Percentiles rank a stretch among this genome's conserved stretches.
phyloP scores from a whole-genome alignment of 2,329 filamentous ascomycete species.

The Cladosporium phlei region DNA sequence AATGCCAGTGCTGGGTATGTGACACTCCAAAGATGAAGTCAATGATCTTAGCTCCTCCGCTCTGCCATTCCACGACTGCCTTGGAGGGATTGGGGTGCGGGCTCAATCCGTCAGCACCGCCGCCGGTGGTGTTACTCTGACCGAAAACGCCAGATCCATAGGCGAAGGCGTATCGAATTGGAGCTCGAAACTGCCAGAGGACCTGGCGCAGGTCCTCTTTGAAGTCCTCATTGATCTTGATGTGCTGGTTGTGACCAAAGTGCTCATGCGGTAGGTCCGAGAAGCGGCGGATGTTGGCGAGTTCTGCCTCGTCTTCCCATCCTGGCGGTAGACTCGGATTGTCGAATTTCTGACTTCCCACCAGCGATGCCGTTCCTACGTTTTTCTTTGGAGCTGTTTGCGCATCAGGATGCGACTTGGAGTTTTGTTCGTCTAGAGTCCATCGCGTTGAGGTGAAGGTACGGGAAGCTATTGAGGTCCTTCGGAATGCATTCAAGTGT shows the following conservation, averaged over 20 bases:
- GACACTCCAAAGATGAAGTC: conserved; percentile 97
- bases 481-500: conserved; percentile 32
- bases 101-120: conserved; percentile 49
- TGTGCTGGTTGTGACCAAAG: conserved; percentile 94
- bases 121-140: conserved; percentile 51
- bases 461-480: conserved; percentile 17
- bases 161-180: conserved; percentile 93
- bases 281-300: conserved; percentile 63
- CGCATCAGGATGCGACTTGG: background rate
- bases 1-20: conserved; percentile 95
- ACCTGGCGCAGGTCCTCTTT: conserved; percentile 85
- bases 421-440: conserved; percentile 4
- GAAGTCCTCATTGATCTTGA: conserved; percentile 91
- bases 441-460: conserved; percentile 18
- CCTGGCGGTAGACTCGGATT: conserved; percentile 5
- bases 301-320: conserved; percentile 73
- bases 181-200: conserved; percentile 84
- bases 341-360: background rate
- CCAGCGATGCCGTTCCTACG: conserved; percentile 4
- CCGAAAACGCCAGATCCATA: conserved; percentile 97
- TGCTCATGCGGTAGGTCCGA: conserved; percentile 70
- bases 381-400: conserved; percentile 1
- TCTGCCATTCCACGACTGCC: conserved; percentile 78
- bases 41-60: conserved; percentile 89
- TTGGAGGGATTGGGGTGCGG: conserved; percentile 78